phyloP scores from a whole-genome alignment of 1,284 basidiomycete genomes.

The Phylloporus sp. region DNA sequence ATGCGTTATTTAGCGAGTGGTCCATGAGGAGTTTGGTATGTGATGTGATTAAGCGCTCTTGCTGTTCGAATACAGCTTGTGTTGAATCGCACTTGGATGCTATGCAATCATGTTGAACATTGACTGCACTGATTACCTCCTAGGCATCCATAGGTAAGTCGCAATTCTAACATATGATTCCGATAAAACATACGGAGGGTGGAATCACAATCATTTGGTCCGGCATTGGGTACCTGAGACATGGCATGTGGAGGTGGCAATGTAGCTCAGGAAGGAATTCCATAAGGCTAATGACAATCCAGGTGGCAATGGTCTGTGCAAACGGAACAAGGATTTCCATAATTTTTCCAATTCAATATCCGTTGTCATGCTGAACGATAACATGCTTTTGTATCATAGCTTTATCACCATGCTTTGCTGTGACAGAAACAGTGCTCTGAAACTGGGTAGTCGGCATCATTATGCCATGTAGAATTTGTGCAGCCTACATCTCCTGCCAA shows the following conservation, averaged over 20 bases:
- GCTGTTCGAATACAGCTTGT: background rate
- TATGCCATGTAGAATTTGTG: background rate
- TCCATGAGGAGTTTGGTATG: background rate
- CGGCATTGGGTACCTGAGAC: background rate
- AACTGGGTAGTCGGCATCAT: background rate
- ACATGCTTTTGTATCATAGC: background rate
- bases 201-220: background rate
- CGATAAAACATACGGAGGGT: background rate
- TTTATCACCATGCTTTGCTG: background rate
- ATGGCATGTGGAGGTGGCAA: background rate
- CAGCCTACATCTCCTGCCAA: background rate
- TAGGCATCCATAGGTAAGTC: background rate
- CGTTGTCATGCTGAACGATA: background rate
- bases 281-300: constrained; percentile 1
- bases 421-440: background rate
- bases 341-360: constrained; percentile 6
- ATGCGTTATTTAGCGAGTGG: background rate
- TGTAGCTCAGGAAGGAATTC: constrained; percentile 6
- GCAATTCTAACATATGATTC: background rate
- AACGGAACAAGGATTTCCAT: constrained; percentile 8
- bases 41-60: constrained; percentile 1
- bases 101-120: background rate
- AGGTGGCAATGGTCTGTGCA: background rate
- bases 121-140: background rate
- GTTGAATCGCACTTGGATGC: background rate